A percentile compares a stretch with the other conserved stretches of the same genome.
These are phyloP conservation scores for Zygoascus sp. DNA, from an alignment of 1,139 yeast genomes.

Conservation along the genomic window DNA sequence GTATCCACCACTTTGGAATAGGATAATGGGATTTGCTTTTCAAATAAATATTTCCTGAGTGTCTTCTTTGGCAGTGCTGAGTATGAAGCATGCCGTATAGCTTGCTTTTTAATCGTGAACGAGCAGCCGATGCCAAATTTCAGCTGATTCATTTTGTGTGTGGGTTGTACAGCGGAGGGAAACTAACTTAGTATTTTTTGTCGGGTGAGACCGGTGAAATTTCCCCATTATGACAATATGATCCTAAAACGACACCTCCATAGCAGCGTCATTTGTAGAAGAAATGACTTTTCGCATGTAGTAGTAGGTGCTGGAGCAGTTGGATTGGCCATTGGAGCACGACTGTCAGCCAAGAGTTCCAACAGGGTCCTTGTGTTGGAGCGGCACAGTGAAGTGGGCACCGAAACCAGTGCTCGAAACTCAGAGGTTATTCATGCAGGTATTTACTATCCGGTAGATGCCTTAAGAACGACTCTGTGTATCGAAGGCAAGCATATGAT, in stretches of 20 bases:
- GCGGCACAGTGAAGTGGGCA: slow-evolving; percentile 59
- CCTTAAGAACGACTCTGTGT: slow-evolving; percentile 66
- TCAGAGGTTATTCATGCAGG: slow-evolving; percentile 95
- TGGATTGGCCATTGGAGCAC: slow-evolving; percentile 77
- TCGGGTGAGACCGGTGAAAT: slow-evolving; percentile 1
- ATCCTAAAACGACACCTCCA: slow-evolving; percentile 2
- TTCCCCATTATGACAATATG: neutral
- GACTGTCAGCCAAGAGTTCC: slow-evolving; percentile 45
- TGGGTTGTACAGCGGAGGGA: neutral
- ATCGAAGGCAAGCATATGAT: slow-evolving; percentile 67
- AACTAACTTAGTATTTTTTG: neutral
- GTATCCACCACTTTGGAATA: slow-evolving; percentile 25
- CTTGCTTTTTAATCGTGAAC: no score
- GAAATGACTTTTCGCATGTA: slow-evolving; percentile 65
- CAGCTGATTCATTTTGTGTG: neutral
- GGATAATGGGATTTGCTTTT: slow-evolving; percentile 29
- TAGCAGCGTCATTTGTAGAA: neutral
- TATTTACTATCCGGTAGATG: slow-evolving; percentile 65
- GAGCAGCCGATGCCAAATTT: no score
- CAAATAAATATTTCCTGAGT: slow-evolving; percentile 29
- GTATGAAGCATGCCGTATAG: neutral
- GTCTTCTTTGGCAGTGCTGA: slow-evolving; percentile 12
- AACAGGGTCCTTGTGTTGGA: slow-evolving; percentile 63
- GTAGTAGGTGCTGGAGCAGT: slow-evolving; percentile 87
- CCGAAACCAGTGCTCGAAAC: slow-evolving; percentile 80